Evolutionary conservation across 352 stramenopile species (phyloP), one percentile per base, ranked within the genome.

Genomic region (Pythium aphanidermatum): DNA sequence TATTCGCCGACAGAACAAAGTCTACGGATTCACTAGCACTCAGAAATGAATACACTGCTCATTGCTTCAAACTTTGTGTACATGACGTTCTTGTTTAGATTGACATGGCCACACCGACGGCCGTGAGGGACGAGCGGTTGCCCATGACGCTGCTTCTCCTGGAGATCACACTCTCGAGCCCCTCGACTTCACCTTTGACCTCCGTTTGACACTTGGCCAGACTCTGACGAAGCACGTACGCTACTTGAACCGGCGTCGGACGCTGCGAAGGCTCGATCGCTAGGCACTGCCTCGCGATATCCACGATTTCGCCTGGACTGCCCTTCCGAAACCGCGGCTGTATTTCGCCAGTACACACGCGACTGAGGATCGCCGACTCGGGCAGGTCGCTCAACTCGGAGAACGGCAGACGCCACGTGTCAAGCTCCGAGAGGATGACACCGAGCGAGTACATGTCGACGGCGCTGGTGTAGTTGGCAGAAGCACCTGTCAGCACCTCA

Each of bases 371-470:
- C 30, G 58, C 66, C 13, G 70, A 58, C 24, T 80, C 63, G 19
- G 58, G 39, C 24, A 80, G 40, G 16, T 25, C 36, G n/a, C 42
- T 47, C 5, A 59, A 47, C 36, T 80, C 67, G 5, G 48, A 33
- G 47, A 71, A 82, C 19, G 70, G 70, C 20, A 82, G 45, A 11
- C 48, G 36, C 50, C 67, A 73, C 5, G 70, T 66, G 20, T 79
- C 68, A 14, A 79, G 50, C 46, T 79, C 68, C 5, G 65, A 74
- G 24, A 79, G 38, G 17, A 81, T 65, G 9, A 77, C 69, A 10
- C 71, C 71, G 13, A 83, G 60, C 12, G 71, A 80, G 46, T 68
- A 84, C 19, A 84, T 64, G 38, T 84, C 72, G 0, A 70, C 60
- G 19, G 72, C 64, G 14, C 63, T 63, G 19, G 72, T 62, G 55